Evolutionary conservation across 495 filamentous ascomycete species (phyloP).

Genomic region (Evansstolkia leycettana): DNA sequence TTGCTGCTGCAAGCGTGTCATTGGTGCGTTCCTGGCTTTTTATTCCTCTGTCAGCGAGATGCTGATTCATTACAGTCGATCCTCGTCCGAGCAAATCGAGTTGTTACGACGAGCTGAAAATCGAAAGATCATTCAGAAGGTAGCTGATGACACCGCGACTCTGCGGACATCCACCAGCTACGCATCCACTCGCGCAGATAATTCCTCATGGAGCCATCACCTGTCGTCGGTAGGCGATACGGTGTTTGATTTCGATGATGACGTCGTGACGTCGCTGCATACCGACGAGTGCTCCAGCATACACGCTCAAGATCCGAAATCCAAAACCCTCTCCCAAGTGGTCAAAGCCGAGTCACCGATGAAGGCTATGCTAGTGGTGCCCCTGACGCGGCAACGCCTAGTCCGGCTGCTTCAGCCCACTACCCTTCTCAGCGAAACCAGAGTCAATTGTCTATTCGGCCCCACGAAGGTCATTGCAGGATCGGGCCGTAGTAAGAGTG

Average conservation of each 20-base stretch:
- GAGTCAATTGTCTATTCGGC: conserved; percentile 10
- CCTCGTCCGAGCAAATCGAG: conserved; percentile 21
- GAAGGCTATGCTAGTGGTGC: conserved; percentile 13
- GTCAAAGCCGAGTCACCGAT: conserved; percentile 10
- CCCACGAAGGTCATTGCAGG: conserved; percentile 9
- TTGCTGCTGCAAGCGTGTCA: conserved; percentile 31
- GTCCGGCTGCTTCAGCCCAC: no score
- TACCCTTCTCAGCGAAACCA: conserved; percentile 5
- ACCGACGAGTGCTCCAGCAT: conserved; percentile 14
- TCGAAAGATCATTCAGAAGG: conserved; percentile 24
- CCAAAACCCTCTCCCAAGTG: conserved; percentile 1
- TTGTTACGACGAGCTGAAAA: conserved; percentile 23
- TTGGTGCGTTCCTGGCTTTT: conserved; percentile 15
- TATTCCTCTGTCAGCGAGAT: no score
- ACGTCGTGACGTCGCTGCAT: conserved; percentile 16
- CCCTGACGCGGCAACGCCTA: no score
- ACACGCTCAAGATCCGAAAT: conserved; percentile 5
- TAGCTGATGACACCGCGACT: conserved; percentile 28
- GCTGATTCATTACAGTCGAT: not conserved
- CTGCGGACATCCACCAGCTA: conserved; percentile 19
- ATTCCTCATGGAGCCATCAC: conserved; percentile 13
- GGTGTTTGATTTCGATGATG: conserved; percentile 23
- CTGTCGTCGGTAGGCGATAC: conserved; percentile 17
- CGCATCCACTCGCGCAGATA: conserved; percentile 13
- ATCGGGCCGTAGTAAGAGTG: conserved; percentile 13